Evolutionary conservation across 306 rosid species (phyloP), one percentile per base, ranked within the genome.

Genomic region (Styphnolobium japonicum): DNA sequence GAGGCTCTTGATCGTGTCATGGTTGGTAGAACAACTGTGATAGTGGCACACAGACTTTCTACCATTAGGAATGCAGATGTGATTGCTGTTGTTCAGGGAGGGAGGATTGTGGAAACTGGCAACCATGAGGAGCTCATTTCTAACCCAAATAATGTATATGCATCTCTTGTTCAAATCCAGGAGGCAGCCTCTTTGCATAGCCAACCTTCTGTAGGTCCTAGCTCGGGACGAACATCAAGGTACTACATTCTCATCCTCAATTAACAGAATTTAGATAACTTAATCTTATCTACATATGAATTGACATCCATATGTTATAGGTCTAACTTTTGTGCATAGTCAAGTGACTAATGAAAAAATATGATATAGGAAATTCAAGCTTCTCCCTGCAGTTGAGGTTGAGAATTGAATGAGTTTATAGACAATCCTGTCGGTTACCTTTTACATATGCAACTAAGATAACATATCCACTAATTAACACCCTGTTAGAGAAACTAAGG

Each of bases 1-100:
- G 94, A 92, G 83, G 97, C 98, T 69, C 97, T 92, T 63, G 98
- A 94, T 80, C 94, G 92, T 10, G 96, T 86, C 73, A 94, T 94
- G 98, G 85, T 92, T 39, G 98, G 97, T 10, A 84, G 97, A 80
- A 94, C 98, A 22, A 94, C 98, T 0, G 86, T 94, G 19, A 81
- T 94, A 23, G 92, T 90, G 33, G 98, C 97, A 21, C 98, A 94
- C 72, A 88, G 98, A 18, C 94, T 94, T 75, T 94, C 98, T 15
- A 94, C 97, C 23, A 80, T 92, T 72, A 88, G 94, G 72, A 90
- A 92, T 80, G 97, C 97, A 0, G 94, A 92, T 77, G 75, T 81
- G 39, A 92, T 94, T 1, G 93, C 88, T 10, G 97, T 92, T 76
- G 89, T 94, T 70, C 85, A 90, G 61, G 86, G 66, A 69, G 98